These are phyloP conservation scores for Fraxinus quadrangulata DNA, from an alignment of 257 asterid genomes.

Conservation along the genomic window DNA sequence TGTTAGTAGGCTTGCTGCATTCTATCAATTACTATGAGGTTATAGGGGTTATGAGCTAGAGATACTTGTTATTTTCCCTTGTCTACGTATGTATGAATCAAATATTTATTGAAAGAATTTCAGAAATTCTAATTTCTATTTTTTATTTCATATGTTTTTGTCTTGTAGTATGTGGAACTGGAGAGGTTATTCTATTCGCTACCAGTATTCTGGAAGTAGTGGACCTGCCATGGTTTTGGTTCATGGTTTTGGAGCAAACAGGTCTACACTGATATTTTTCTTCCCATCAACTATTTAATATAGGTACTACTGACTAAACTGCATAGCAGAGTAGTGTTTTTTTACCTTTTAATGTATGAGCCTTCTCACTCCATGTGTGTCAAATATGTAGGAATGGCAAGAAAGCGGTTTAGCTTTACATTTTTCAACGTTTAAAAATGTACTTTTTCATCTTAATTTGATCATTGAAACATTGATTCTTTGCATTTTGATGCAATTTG, in stretches of 20 bases:
- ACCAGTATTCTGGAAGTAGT: constrained; percentile 67
- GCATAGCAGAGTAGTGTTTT: constrained; percentile 21
- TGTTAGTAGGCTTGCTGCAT: no score
- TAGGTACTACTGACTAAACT: constrained; percentile 55
- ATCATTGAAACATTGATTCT: neutral
- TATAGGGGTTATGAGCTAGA: neutral
- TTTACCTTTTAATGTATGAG: no score
- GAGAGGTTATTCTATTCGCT: constrained; percentile 82
- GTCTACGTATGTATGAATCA: neutral
- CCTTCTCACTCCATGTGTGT: no score
- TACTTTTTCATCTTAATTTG: neutral
- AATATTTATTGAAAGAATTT: neutral
- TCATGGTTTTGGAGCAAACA: constrained; percentile 99
- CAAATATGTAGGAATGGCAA: no score
- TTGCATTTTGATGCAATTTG: neutral
- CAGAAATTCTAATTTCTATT: constrained; percentile 13
- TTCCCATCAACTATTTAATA: constrained; percentile 59
- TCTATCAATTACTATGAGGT: no score
- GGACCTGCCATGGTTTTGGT: constrained; percentile 87
- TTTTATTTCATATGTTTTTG: constrained; percentile 2
- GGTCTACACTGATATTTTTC: constrained; percentile 75
- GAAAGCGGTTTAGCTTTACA: no score
- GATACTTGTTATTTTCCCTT: neutral
- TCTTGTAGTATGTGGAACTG: constrained; percentile 76
- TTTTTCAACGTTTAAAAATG: no score